Evolutionary conservation across 2,329 filamentous ascomycete species (phyloP), one percentile per base, ranked within the genome.

Genomic region (Phialophora expanda): DNA sequence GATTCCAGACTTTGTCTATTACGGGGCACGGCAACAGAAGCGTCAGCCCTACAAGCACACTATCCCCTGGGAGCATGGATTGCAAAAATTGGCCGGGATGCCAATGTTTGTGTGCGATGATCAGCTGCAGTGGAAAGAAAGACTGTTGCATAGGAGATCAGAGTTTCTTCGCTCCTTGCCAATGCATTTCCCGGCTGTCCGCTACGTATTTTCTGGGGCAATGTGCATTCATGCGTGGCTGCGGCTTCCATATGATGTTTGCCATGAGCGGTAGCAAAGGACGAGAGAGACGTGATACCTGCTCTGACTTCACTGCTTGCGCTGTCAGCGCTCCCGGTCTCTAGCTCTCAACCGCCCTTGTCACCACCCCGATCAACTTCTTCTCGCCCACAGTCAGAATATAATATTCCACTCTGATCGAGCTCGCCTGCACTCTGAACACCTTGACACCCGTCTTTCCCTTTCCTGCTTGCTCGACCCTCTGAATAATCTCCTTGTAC

Each of bases 311-410:
- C 17, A n/a, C 8, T 44, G 38, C 38, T 44, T 44, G 38, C 6
- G 17, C 17, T 44, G 6, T 44, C 48, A 3, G 20, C 5, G 28
- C 22, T 30, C 24, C 30, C 17, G 1, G 20, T 24, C 17, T 11
- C 30, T 54, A 90, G 73, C 85, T 87, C 83, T 97, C 93, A 69
- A 96, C 83, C 28, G 89, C 87, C 78, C 92, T 80, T 11, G 89
- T 91, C 83, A 92, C 94, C 63, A 90, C 83, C 14, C 93, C 93
- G 7, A 97, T 87, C 66, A 97, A 74, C 78, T 83, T 85, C 20
- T 83, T 84, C 12, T 83, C 84, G 58, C 89, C 84, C 71, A 90
- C 76, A 24, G 86, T 87, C 55, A 97, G 80, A 65, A 97, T 81
- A 85, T 89, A 97, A 78, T 96, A 96, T 79, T 96, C 91, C 17